Evolutionary conservation across 805 yeast species (phyloP).

Genomic region (Cyberlindnera mycetangii): DNA sequence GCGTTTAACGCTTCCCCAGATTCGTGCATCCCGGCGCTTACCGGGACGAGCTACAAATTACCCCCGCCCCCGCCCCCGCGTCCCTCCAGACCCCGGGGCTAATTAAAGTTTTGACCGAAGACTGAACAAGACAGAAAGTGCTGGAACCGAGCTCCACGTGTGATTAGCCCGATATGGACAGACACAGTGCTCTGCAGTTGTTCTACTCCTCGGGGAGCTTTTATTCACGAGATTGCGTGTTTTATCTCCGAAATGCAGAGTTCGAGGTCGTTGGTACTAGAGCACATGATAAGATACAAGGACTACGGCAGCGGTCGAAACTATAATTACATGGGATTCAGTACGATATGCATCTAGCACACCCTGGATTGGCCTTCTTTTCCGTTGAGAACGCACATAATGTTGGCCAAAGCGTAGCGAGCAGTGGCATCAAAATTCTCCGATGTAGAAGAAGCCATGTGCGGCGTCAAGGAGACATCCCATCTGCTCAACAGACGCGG

Average conservation of each 20-base stretch:
- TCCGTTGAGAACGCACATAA: slow-evolving; percentile 36
- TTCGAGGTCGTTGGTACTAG: too few species aligned
- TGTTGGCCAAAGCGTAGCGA: slow-evolving; percentile 42
- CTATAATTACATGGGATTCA: too few species aligned
- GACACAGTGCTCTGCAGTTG: too few species aligned
- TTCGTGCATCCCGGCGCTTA: neutral
- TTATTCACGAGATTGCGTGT: too few species aligned
- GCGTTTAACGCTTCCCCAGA: slow-evolving; percentile 7
- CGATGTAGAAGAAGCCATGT: slow-evolving; percentile 56
- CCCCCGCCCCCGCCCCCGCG: too few species aligned
- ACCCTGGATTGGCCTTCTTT: slow-evolving; percentile 25
- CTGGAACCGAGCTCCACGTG: neutral
- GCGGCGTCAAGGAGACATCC: slow-evolving; percentile 58
- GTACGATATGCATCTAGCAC: too few species aligned
- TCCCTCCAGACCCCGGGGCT: neutral
- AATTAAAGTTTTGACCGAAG: too few species aligned
- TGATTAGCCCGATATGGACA: neutral
- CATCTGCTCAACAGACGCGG: slow-evolving; percentile 27
- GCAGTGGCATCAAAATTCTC: slow-evolving; percentile 45
- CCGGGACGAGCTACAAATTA: too few species aligned
- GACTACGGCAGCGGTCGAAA: too few species aligned
- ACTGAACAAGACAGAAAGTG: neutral
- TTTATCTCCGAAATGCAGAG: too few species aligned
- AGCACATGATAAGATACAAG: too few species aligned
- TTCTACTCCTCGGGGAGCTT: too few species aligned